Evolutionary conservation across 352 stramenopile genomes (phyloP), one percentile per base, ranked within the genome.

Genomic region (Blastocystis sp.): DNA sequence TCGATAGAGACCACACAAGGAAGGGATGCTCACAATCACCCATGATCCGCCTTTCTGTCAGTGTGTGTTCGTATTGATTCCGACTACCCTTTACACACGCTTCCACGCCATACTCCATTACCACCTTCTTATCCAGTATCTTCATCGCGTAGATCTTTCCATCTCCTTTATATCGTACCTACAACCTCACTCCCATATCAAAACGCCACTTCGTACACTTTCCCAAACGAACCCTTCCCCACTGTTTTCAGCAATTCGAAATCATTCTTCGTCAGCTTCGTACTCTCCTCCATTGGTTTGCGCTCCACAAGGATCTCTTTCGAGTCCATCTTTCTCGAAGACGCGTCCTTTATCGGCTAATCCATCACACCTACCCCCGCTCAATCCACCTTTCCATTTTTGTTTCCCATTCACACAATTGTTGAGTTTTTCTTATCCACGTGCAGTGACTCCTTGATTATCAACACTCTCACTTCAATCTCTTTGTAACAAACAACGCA

Each of bases 131-230:
- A 89, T 94, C 93, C 88, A 98, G 91, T 65, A 95, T 97, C 91
- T 98, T 98, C 93, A 98, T 97, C 70, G 95, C 95, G 90, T 96
- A 97, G 89, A 97, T 95, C 90, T 95, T 95, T 53, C 95, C 93
- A 89, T 94, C 95, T 70, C 92, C 93, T 90, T 95, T 95, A 91
- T 95, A 95, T 65, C 94, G 92, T 9, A 95, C 93, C 0, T 96
- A 95, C 92, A 97, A 95, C 96, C 67, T 2, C 7, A 53, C 94
- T 0, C 40, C 78, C 11, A 52, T 2, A 7, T 59, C 19, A 89
- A 64, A 43, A 9, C 38, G 5, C 69, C 52, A 91, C 79, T 34
- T 86, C 59, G 19, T 89, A 95, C 62, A 96, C 93, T 89, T 96
- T 96, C 89, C 93, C 93, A 80, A 96, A 96, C 43, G 92, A 94